Evolutionary conservation across 2,329 filamentous ascomycete species (phyloP).

Genomic region (Ophiostoma sp.): DNA sequence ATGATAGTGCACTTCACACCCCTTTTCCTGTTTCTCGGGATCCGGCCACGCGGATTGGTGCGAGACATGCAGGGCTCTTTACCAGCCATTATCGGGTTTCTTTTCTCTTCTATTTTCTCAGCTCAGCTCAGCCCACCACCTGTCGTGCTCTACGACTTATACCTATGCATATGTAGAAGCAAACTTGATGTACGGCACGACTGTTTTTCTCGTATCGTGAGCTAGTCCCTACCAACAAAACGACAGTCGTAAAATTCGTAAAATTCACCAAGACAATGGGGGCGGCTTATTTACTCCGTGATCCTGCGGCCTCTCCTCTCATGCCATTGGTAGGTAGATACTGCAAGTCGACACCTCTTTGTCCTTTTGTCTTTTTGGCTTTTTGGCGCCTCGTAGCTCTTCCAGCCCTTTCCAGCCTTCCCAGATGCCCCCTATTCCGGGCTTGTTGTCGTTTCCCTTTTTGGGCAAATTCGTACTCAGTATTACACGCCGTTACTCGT

Average conservation of each 20-base stretch:
- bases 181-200: background rate
- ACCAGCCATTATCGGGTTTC: background rate
- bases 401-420: background rate
- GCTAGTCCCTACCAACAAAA: background rate
- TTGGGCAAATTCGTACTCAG: background rate
- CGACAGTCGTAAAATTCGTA: background rate
- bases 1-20: background rate
- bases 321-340: background rate
- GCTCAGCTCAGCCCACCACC: background rate
- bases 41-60: conserved; percentile 11
- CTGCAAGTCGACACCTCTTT: background rate
- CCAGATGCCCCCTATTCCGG: background rate
- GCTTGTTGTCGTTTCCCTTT: background rate
- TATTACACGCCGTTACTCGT: background rate
- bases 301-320: background rate
- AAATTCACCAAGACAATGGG: background rate
- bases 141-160: background rate
- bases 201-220: background rate
- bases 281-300: background rate
- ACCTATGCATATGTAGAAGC: background rate
- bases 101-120: background rate
- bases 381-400: background rate
- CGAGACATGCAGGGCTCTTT: background rate
- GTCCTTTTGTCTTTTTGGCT: background rate
- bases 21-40: conserved; percentile 8